phyloP scores from a whole-genome alignment of 768 basidiomycete species.

The Gautieria morchelliformis region DNA sequence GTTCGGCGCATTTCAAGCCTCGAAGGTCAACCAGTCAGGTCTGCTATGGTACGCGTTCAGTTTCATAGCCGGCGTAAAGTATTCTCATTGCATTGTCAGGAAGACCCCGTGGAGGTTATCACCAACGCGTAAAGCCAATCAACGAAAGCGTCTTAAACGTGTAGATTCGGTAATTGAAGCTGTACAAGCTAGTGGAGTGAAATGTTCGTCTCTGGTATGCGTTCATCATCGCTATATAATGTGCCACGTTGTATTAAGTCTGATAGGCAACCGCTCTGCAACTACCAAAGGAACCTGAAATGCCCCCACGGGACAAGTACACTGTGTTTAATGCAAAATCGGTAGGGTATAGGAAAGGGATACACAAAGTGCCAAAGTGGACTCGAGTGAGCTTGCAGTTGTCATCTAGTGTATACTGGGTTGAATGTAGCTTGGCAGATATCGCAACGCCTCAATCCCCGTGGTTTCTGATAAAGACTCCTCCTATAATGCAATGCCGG shows the following conservation, averaged over 20 bases:
- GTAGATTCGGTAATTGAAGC: conserved; percentile 92
- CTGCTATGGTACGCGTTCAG: conserved; percentile 63
- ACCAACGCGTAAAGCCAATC: conserved; percentile 85
- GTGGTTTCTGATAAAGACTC: conserved; percentile 60
- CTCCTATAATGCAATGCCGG: not conserved
- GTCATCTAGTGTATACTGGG: conserved; percentile 1
- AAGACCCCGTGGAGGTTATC: conserved; percentile 94
- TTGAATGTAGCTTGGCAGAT: conserved; percentile 36
- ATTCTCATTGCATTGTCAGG: conserved; percentile 35
- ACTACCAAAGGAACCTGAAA: conserved; percentile 89
- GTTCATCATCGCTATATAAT: not conserved
- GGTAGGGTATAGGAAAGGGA: conserved; percentile 81
- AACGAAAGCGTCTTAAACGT: conserved; percentile 76
- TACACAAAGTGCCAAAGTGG: conserved; percentile 97
- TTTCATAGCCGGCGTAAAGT: not conserved
- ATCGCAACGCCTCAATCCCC: conserved; percentile 80
- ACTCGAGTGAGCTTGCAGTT: conserved; percentile 58
- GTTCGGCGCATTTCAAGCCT: conserved; percentile 81
- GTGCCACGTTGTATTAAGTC: not conserved
- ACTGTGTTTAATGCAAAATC: conserved; percentile 70
- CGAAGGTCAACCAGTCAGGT: conserved; percentile 58
- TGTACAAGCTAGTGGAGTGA: conserved; percentile 71
- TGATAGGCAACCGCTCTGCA: conserved; percentile 60
- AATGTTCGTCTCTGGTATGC: conserved; percentile 69
- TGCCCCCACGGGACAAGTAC: conserved; percentile 91